Conservation (phyloP, 2,329 filamentous ascomycete species). For the Anisogramma anomala region DNA sequence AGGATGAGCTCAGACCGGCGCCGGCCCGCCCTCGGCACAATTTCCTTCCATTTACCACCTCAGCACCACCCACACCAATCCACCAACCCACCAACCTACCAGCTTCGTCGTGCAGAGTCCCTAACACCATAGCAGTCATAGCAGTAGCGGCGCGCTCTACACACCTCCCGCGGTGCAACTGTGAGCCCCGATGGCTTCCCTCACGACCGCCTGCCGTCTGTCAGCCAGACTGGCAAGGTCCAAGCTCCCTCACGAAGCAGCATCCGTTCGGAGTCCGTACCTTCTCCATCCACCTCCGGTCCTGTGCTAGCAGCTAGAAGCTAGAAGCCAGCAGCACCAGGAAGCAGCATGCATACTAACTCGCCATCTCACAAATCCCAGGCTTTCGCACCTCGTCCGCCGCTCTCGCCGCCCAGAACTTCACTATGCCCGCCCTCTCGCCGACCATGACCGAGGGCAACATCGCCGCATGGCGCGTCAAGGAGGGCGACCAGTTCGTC, state of each 20-base stretch:
- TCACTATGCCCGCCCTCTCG: slow-evolving; percentile 83
- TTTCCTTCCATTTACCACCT: background rate
- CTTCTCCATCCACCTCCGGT: background rate
- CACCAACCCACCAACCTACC: too few relatives aligned
- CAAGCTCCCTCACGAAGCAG: slow-evolving; percentile 41
- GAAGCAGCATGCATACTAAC: slow-evolving; percentile 2
- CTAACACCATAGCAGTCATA: slow-evolving; percentile 20
- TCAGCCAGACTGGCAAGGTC: slow-evolving; percentile 48
- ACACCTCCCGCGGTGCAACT: slow-evolving; percentile 3
- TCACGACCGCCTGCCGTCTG: slow-evolving; percentile 51
- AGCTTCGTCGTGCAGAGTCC: slow-evolving; percentile 15
- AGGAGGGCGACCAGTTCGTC: slow-evolving; percentile 72
- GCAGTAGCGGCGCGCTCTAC: slow-evolving; percentile 13
- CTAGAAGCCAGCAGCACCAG: too few relatives aligned
- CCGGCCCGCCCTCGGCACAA: slow-evolving; percentile 1
- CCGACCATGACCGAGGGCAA: slow-evolving; percentile 92
- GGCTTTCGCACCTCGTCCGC: slow-evolving; percentile 53
- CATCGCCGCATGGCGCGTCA: slow-evolving; percentile 74
- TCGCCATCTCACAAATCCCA: slow-evolving; percentile 23
- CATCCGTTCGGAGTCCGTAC: slow-evolving; percentile 43
- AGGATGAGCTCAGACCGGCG: too few relatives aligned
- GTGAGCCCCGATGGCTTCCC: slow-evolving; percentile 47
- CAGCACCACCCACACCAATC: background rate
- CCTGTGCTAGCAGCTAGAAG: too few relatives aligned
- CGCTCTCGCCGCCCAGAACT: slow-evolving; percentile 66